Percentiles rank a stretch among this genome's conserved stretches.
Conservation (phyloP, 495 filamentous ascomycete species). For the Talaromyces proteolyticus region DNA sequence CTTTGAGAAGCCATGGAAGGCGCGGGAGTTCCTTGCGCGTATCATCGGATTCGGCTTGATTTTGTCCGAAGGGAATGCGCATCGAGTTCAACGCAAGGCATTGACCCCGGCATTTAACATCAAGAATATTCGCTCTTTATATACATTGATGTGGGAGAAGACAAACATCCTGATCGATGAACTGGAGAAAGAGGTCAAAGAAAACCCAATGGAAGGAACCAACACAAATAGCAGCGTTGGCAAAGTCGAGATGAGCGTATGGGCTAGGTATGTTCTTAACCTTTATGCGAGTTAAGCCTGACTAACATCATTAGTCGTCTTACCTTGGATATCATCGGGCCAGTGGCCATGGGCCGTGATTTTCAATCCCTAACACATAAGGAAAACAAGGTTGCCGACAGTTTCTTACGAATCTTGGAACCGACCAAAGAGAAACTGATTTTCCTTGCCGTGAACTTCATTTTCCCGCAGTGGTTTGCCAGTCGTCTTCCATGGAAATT, state of each 20-base stretch:
- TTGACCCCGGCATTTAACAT: constrained; percentile 81
- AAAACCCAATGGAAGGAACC: constrained; percentile 27
- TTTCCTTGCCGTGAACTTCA: constrained; percentile 40
- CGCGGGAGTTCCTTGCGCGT: constrained; percentile 50
- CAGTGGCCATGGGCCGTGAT: constrained; percentile 74
- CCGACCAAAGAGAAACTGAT: constrained; percentile 41
- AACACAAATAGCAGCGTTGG: constrained; percentile 32
- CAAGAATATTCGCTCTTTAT: constrained; percentile 76
- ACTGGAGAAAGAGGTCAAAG: constrained; percentile 32
- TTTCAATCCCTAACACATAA: constrained; percentile 66
- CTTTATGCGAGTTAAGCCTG: constrained; percentile 3
- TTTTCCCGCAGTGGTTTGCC: constrained; percentile 42
- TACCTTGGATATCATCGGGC: constrained; percentile 84
- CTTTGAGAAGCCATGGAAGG: constrained; percentile 43
- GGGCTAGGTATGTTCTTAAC: constrained; percentile 44
- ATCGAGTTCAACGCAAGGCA: constrained; percentile 65
- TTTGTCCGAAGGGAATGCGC: constrained; percentile 74
- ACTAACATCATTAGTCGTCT: constrained; percentile 44
- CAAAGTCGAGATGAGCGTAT: constrained; percentile 61
- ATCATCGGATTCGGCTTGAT: constrained; percentile 75
- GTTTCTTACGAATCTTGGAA: constrained; percentile 54
- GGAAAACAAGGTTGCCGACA: constrained; percentile 56
- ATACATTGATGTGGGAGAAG: constrained; percentile 71
- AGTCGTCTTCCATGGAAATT: constrained; percentile 56
- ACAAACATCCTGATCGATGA: constrained; percentile 33